A percentile compares a stretch with the other conserved stretches of the same genome.
Evolutionary conservation across 305 asterid genomes (phyloP).

Genomic region (Solanum hybrid): DNA sequence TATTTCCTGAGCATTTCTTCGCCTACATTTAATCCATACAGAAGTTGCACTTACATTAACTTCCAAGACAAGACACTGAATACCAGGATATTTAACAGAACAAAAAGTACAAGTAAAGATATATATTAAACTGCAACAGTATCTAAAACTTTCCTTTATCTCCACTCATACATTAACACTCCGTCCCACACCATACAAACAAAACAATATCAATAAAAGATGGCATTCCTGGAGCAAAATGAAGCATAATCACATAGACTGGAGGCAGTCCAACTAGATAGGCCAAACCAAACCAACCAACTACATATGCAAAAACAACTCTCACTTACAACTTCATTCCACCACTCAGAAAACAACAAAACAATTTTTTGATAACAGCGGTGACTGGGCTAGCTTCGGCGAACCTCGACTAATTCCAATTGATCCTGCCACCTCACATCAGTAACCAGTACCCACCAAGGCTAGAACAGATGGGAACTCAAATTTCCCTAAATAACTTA

Average conservation of each 20-base stretch:
- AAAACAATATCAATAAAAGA: not conserved
- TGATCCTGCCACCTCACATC: too few relatives aligned
- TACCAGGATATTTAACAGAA: not conserved
- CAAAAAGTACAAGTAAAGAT: not conserved
- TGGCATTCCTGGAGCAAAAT: not conserved
- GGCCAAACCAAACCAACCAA: not conserved
- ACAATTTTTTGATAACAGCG: too few relatives aligned
- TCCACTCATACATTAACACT: not conserved
- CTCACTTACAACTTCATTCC: not conserved
- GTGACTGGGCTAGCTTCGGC: too few relatives aligned
- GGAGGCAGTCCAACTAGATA: not conserved
- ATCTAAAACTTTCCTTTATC: not conserved
- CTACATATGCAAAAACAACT: not conserved
- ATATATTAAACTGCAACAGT: not conserved
- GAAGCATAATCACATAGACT: not conserved
- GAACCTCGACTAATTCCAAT: too few relatives aligned
- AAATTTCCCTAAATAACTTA: too few relatives aligned
- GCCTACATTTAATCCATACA: not conserved
- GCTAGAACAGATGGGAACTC: too few relatives aligned
- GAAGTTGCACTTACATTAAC: not conserved
- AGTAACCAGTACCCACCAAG: too few relatives aligned
- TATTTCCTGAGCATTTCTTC: not conserved
- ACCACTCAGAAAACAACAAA: not conserved
- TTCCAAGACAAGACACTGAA: not conserved
- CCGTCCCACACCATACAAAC: not conserved